Base-by-base conservation (phyloP, 129 eudicot genomes). In the Tagetes patula region DNA sequence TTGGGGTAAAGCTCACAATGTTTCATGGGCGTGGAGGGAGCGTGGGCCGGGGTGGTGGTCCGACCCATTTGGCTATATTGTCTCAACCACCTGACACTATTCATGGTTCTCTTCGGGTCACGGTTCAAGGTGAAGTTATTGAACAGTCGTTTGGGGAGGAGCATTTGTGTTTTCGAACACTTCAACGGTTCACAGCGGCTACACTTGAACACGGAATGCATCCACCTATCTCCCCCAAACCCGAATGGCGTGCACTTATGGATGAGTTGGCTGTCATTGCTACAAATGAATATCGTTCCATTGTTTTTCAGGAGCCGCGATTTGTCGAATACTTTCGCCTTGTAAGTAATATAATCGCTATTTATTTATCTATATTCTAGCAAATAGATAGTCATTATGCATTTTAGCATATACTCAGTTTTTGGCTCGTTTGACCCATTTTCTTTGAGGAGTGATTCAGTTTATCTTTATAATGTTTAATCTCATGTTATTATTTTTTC, bases 181-280 rank as follows among this genome's bases (percentile, higher is more conserved):
- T 90, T 14, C 94, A 90, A 72, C 79, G 96, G 42, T 90, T 87
- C 69, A 83, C 89, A 2, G 89, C 95, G 5, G 96, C 96, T 33
- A 90, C 96, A 3, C 94, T 90, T 8, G 96, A 90, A 84, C 96
- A 90, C 49, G 96, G 96, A 14, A 90, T 90, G 96, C 82, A 87
- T 62, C 96, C 96, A 2, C 96, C 95, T 0, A 74, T 77, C 58
- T 83, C 96, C 1, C 96, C 96, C 13, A 90, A 85, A 78, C 95
- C 91, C 45, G 91, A 87, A 75, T 90, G 96, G 94, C 87, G 91
- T 37, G 81, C 84, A 1, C 87, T 90, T 7, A 34, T 90, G 87
- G 94, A 90, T 43, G 91, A 90, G 82, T 85, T 90, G 85, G 89
- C 91, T 34, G 83, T 81, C 49, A 59, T 90, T 83, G 91, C 96